Evolutionary conservation across 441 rosid genomes (phyloP).

Genomic region (Corymbia calophylla): DNA sequence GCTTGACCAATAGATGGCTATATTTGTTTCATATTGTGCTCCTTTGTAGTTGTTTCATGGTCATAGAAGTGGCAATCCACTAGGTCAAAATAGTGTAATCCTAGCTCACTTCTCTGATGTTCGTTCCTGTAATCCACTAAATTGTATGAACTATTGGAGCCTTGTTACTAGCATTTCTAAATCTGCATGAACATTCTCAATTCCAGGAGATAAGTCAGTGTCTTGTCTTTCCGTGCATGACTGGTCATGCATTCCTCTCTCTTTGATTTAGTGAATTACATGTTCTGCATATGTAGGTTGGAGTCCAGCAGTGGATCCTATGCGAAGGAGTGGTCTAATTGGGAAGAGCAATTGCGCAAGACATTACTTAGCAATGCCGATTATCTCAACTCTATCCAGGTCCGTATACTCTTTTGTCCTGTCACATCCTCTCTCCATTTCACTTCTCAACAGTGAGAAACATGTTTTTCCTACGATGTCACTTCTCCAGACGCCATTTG

Average conservation of each 20-base stretch:
- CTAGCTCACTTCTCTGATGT: background rate
- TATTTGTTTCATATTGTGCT: background rate
- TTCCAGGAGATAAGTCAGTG: background rate
- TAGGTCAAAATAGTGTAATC: background rate
- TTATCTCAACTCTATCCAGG: slow-evolving; percentile 76
- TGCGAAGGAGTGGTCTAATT: slow-evolving; percentile 66
- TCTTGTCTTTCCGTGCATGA: background rate
- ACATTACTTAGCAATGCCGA: slow-evolving; percentile 40
- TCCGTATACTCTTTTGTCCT: slow-evolving; percentile 1
- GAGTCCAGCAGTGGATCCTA: slow-evolving; percentile 81
- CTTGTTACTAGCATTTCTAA: background rate
- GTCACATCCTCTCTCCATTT: background rate
- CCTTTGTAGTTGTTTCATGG: background rate
- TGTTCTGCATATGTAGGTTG: slow-evolving; percentile 35
- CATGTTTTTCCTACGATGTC: background rate
- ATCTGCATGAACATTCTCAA: background rate
- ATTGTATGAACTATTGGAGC: background rate
- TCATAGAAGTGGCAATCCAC: background rate
- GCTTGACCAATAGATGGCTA: background rate
- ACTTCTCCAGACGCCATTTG: slow-evolving; percentile 68
- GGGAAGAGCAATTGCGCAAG: slow-evolving; percentile 73
- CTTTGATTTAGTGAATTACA: background rate
- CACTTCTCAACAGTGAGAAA: background rate
- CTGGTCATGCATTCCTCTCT: background rate
- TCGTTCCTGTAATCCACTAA: background rate